Base-by-base conservation (phyloP, 2,329 filamentous ascomycete species). In the Elsinoe necatrix region DNA sequence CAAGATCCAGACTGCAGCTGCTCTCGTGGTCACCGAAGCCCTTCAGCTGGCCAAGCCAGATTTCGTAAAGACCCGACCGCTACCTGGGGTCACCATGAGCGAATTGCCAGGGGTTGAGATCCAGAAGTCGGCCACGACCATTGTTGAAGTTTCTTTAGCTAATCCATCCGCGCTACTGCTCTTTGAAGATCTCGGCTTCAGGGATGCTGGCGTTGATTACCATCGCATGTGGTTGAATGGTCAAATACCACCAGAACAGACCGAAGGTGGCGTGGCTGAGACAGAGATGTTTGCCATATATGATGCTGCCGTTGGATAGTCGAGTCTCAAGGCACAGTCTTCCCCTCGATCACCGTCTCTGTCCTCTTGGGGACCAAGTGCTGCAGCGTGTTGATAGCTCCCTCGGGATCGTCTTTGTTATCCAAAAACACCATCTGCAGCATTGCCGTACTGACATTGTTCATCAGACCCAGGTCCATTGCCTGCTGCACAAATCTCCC, bases 381-480 rank as follows among this genome's bases (percentile, higher is more conserved):
- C 39, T 66, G 64, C 7, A 70, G 61, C 62, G 67, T 69, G 11
- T 61, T 60, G 21, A 97, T 91, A 12, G 92, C 92, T 1, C 92
- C 90, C 62, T 90, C 79, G 77, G 91, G 87, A 64, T 95, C 81
- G 61, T 85, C 87, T 74, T 98, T 98, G 73, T 97, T 95, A 70
- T 95, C 95, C 69, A 97, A 71, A 71, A 98, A 98, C 43, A 98
- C 72, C 0, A 93, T 93, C 71, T 98, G 93, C 27, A 98, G 83
- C 20, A 90, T 89, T 25, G 93, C 93, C 3, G 92, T 91, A 68
- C 91, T 97, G 14, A 89, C 76, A 54, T 80, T 76, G 16, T 82
- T 80, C 55, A 95, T 81, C 23, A 96, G 71, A 0, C 86, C 85
- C 14, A 93, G 74, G 50, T 84, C 78, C 43, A 83, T 79, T 11